Conservation (phyloP, 2,329 filamentous ascomycete species). For the Beauveria caledonica region DNA sequence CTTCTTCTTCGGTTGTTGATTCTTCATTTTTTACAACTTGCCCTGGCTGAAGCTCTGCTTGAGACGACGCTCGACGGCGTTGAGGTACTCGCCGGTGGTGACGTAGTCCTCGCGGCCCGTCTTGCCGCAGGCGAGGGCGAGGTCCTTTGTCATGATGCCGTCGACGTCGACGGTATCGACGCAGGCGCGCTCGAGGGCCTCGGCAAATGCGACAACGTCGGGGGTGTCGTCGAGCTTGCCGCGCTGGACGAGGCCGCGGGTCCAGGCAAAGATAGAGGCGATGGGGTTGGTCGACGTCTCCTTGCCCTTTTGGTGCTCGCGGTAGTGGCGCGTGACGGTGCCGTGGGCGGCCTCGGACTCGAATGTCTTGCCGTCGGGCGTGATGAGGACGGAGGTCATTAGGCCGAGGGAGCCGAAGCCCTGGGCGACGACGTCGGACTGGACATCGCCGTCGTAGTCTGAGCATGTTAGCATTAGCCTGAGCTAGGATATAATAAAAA, state of each 20-base stretch:
- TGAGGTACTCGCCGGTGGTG: constrained; percentile 84
- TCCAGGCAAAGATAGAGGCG: constrained; percentile 98
- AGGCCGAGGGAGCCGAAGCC: constrained; percentile 96
- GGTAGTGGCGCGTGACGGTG: constrained; percentile 96
- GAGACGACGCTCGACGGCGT: constrained; percentile 84
- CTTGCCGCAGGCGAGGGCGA: constrained; percentile 91
- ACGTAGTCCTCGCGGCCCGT: constrained; percentile 78
- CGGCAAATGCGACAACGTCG: constrained; percentile 83
- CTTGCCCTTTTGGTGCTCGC: constrained; percentile 95
- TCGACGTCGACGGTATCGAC: constrained; percentile 90
- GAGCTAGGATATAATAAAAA: too few relatives aligned
- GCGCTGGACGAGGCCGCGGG: constrained; percentile 84
- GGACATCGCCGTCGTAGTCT: constrained; percentile 99
- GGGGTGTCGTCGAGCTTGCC: constrained; percentile 90
- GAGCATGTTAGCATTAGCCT: constrained; percentile 10
- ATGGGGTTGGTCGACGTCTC: constrained; percentile 99
- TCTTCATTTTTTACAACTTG: constrained; percentile 52
- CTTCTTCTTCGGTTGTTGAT: not conserved
- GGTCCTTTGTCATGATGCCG: constrained; percentile 98
- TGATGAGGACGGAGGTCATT: constrained; percentile 97
- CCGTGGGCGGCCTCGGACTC: constrained; percentile 97
- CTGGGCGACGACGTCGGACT: constrained; percentile 96
- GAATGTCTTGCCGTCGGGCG: constrained; percentile 92
- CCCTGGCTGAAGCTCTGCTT: constrained; percentile 64
- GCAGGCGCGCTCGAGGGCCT: constrained; percentile 86